Percentiles rank a stretch among this genome's conserved stretches.
These are phyloP conservation scores for Sporisorium exsertum DNA, from an alignment of 1,284 basidiomycete species.

Conservation along the genomic window DNA sequence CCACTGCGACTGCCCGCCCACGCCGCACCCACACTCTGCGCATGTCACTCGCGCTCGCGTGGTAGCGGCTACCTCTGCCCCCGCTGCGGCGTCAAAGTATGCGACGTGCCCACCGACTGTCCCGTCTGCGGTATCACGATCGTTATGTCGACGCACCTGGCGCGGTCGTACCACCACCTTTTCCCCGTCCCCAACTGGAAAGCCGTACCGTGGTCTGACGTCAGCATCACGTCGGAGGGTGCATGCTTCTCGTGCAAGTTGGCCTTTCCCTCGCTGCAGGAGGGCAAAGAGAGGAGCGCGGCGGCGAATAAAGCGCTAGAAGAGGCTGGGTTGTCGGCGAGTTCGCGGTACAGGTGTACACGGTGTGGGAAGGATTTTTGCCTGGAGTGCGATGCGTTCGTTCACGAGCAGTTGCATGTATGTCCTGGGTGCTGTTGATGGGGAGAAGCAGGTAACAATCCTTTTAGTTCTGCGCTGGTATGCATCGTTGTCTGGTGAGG, in stretches of 20 bases:
- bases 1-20: constrained; percentile 70
- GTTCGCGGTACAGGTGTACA: constrained; percentile 61
- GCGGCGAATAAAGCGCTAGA: constrained; percentile 30
- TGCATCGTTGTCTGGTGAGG: too few relatives aligned
- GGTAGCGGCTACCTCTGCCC: constrained; percentile 89
- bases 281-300: constrained; percentile 10
- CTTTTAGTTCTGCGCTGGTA: too few relatives aligned
- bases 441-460: too few relatives aligned
- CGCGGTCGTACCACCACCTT: constrained; percentile 91
- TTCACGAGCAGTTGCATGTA: constrained; percentile 63
- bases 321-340: constrained; percentile 49
- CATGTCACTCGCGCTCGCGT: constrained; percentile 85
- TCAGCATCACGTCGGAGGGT: background rate
- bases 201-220: constrained; percentile 72
- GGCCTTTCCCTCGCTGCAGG: constrained; percentile 39
- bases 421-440: constrained; percentile 64
- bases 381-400: constrained; percentile 67
- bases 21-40: constrained; percentile 74
- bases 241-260: constrained; percentile 55
- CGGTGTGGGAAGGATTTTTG: constrained; percentile 62
- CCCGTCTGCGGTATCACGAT: constrained; percentile 97
- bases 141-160: constrained; percentile 95
- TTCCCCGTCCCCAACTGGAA: constrained; percentile 87
- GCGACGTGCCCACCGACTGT: constrained; percentile 98
- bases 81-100: constrained; percentile 89